Percentiles rank a stretch among this genome's conserved stretches.
Evolutionary conservation across 805 yeast genomes (phyloP).

Genomic region (Candida ortonii): DNA sequence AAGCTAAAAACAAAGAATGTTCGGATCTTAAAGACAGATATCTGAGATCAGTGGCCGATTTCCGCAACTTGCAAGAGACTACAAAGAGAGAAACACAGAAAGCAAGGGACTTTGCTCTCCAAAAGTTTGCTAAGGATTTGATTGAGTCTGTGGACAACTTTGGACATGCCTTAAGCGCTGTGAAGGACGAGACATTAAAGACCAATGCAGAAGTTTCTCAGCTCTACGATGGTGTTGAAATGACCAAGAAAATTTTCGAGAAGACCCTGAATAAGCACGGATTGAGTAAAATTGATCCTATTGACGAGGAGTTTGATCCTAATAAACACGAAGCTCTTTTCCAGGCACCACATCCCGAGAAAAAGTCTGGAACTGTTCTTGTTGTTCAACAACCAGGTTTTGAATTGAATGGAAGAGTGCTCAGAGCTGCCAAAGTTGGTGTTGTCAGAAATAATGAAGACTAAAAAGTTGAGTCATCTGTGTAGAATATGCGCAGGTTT

Average conservation of each 20-base stretch:
- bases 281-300: constrained; percentile 72
- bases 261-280: constrained; percentile 83
- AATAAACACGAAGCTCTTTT: constrained; percentile 91
- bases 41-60: constrained; percentile 84
- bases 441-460: constrained; percentile 62
- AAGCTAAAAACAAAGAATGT: constrained; percentile 63
- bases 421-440: constrained; percentile 96
- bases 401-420: constrained; percentile 78
- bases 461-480: constrained; percentile 30
- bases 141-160: constrained; percentile 89
- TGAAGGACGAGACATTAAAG: constrained; percentile 57
- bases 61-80: constrained; percentile 87
- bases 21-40: constrained; percentile 82
- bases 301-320: constrained; percentile 86
- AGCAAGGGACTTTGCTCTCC: constrained; percentile 86
- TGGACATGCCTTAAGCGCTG: constrained; percentile 77
- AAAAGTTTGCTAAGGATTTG: constrained; percentile 86
- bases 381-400: constrained; percentile 91
- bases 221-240: constrained; percentile 81
- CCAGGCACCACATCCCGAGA: constrained; percentile 80
- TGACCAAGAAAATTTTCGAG: constrained; percentile 85
- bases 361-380: constrained; percentile 90
- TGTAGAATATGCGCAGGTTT: constrained; percentile 38
- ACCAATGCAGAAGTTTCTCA: constrained; percentile 64
- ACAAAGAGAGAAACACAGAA: constrained; percentile 84